Evolutionary conservation across 2,329 filamentous ascomycete genomes (phyloP).

Genomic region (Xylariaceae sp.): DNA sequence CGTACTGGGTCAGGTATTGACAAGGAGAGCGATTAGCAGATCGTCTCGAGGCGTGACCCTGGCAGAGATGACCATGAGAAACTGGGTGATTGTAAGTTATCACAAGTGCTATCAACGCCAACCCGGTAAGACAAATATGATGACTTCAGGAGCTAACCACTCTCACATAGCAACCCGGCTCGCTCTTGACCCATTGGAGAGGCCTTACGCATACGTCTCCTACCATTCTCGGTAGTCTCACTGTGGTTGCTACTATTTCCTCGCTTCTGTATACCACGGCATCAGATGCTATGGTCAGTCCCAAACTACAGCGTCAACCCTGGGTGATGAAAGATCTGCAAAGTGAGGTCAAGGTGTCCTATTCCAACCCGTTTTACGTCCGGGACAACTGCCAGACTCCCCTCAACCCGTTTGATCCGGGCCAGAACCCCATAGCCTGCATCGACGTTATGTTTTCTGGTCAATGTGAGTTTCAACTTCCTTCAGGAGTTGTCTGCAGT

Average conservation of each 20-base stretch:
- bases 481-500: background rate
- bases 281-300: slow-evolving; percentile 68
- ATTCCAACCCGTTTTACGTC: slow-evolving; percentile 58
- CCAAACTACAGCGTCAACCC: slow-evolving; percentile 58
- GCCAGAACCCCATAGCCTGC: slow-evolving; percentile 50
- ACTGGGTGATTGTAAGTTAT: slow-evolving; percentile 55
- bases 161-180: slow-evolving; percentile 54
- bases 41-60: slow-evolving; percentile 62
- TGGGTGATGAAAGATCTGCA: slow-evolving; percentile 46
- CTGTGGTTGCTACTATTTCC: slow-evolving; percentile 58
- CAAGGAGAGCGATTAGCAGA: slow-evolving; percentile 59
- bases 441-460: slow-evolving; percentile 65
- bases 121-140: background rate
- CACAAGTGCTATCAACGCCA: background rate
- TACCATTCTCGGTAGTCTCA: slow-evolving; percentile 59
- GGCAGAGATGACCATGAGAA: slow-evolving; percentile 71
- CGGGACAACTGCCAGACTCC: slow-evolving; percentile 55
- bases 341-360: slow-evolving; percentile 55
- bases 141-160: background rate
- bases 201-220: slow-evolving; percentile 58
- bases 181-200: slow-evolving; percentile 63
- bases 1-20: slow-evolving; percentile 69
- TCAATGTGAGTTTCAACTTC: slow-evolving; percentile 38
- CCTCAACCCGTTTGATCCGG: slow-evolving; percentile 42
- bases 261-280: slow-evolving; percentile 73